A percentile compares a stretch with the other conserved stretches of the same genome.
Conservation (phyloP, 1,284 basidiomycete species). For the Fistulina hepatica region DNA sequence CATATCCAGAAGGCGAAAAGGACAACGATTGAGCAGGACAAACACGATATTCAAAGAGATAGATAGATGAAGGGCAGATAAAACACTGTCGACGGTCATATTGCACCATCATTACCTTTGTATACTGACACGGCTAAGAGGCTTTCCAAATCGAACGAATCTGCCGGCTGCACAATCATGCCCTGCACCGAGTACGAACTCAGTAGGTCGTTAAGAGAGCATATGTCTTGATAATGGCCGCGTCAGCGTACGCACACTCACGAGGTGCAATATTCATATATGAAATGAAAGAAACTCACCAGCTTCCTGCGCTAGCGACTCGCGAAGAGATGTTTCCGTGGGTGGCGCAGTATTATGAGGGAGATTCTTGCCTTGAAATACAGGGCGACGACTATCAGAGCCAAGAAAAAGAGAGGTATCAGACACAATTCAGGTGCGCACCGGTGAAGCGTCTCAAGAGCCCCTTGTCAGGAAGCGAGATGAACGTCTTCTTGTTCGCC, state of each 20-base stretch:
- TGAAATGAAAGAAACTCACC: conserved; percentile 16
- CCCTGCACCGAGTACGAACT: conserved; percentile 26
- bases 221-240: conserved; percentile 15
- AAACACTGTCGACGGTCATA: too few relatives aligned
- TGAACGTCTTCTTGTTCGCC: conserved; percentile 24
- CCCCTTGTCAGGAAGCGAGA: conserved; percentile 29
- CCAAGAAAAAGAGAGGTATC: neutral
- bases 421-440: neutral
- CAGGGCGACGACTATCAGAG: neutral
- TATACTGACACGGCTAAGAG: conserved; percentile 11
- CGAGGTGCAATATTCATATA: neutral
- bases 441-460: conserved; percentile 26
- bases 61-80: too few relatives aligned
- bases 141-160: conserved; percentile 23
- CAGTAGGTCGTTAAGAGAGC: conserved; percentile 25
- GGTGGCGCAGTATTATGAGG: conserved; percentile 26
- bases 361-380: conserved; percentile 19
- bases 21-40: too few relatives aligned
- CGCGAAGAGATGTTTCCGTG: conserved; percentile 26
- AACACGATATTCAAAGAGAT: too few relatives aligned
- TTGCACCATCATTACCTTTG: too few relatives aligned
- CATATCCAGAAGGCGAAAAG: too few relatives aligned
- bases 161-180: conserved; percentile 26
- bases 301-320: conserved; percentile 22
- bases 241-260: neutral